Evolutionary conservation across 257 asterid genomes (phyloP).

Genomic region (Eucommia ulmoides): DNA sequence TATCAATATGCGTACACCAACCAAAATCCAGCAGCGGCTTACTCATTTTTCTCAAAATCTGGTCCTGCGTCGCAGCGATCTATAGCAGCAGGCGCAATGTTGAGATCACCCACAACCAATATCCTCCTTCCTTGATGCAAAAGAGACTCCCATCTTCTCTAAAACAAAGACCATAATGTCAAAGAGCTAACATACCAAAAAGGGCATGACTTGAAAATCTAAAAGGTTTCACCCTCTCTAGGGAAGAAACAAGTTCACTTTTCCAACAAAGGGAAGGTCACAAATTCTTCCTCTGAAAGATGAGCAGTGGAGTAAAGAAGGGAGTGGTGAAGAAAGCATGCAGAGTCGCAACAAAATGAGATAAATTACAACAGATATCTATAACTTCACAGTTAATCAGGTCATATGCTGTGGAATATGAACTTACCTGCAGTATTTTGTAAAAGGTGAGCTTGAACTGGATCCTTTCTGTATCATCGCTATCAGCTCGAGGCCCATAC

Average conservation of each 20-base stretch:
- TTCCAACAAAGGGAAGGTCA: too few relatives aligned
- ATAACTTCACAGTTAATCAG: neutral
- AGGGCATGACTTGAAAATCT: too few relatives aligned
- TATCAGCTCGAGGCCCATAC: slow-evolving; percentile 85
- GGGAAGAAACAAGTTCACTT: too few relatives aligned
- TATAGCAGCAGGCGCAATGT: slow-evolving; percentile 69
- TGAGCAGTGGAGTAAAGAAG: too few relatives aligned
- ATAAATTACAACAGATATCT: too few relatives aligned
- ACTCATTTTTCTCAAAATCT: slow-evolving; percentile 82
- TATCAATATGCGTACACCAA: slow-evolving; percentile 6
- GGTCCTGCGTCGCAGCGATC: slow-evolving; percentile 93
- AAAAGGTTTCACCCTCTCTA: too few relatives aligned
- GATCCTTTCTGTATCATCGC: slow-evolving; percentile 59
- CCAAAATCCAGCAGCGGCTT: slow-evolving; percentile 22
- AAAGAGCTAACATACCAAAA: too few relatives aligned
- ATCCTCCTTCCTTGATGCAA: slow-evolving; percentile 55
- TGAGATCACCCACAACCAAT: slow-evolving; percentile 88
- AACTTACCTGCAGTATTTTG: slow-evolving; percentile 58
- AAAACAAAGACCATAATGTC: slow-evolving; percentile 27
- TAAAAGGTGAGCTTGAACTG: slow-evolving; percentile 65
- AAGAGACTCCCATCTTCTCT: slow-evolving; percentile 89
- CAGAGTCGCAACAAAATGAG: too few relatives aligned
- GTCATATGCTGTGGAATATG: neutral
- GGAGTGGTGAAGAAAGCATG: too few relatives aligned
- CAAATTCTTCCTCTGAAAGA: too few relatives aligned